Evolutionary conservation across 1,284 basidiomycete genomes (phyloP).

Genomic region (Melampsora americana): DNA sequence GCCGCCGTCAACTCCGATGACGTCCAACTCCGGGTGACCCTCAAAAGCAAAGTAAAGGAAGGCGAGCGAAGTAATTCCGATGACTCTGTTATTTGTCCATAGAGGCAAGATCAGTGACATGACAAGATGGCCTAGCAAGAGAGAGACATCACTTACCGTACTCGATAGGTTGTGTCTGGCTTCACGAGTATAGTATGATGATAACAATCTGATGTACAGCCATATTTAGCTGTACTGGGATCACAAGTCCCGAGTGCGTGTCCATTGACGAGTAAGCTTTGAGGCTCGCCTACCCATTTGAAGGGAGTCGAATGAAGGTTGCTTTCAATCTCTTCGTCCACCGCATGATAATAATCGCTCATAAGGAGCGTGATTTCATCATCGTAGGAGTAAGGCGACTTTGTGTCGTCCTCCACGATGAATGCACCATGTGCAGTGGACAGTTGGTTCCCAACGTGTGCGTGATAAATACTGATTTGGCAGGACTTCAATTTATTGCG

Average conservation of each 20-base stretch:
- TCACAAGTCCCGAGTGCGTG: constrained; percentile 45
- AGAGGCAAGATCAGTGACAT: constrained; percentile 1
- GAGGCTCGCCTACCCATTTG: constrained; percentile 49
- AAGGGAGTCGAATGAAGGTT: constrained; percentile 48
- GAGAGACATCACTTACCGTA: constrained; percentile 44
- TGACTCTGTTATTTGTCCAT: constrained; percentile 11
- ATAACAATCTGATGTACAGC: constrained; percentile 47
- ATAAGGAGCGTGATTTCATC: constrained; percentile 48
- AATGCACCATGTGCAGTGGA: constrained; percentile 49
- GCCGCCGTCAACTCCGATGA: constrained; percentile 50
- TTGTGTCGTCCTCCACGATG: constrained; percentile 45
- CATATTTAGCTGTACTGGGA: constrained; percentile 38
- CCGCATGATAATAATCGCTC: constrained; percentile 47
- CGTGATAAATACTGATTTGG: constrained; percentile 46
- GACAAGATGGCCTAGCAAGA: constrained; percentile 42
- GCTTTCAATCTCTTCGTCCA: constrained; percentile 24
- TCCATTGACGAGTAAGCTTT: constrained; percentile 49
- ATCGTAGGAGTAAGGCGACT: constrained; percentile 43
- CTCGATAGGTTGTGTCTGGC: constrained; percentile 20
- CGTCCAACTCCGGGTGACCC: constrained; percentile 29
- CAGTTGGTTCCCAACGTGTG: constrained; percentile 49
- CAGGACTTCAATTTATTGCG: background rate
- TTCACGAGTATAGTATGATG: constrained; percentile 42
- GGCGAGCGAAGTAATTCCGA: constrained; percentile 29
- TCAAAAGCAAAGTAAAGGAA: constrained; percentile 37